Conservation (phyloP, 2,329 filamentous ascomycete species). For the Verticillium tricorpus region DNA sequence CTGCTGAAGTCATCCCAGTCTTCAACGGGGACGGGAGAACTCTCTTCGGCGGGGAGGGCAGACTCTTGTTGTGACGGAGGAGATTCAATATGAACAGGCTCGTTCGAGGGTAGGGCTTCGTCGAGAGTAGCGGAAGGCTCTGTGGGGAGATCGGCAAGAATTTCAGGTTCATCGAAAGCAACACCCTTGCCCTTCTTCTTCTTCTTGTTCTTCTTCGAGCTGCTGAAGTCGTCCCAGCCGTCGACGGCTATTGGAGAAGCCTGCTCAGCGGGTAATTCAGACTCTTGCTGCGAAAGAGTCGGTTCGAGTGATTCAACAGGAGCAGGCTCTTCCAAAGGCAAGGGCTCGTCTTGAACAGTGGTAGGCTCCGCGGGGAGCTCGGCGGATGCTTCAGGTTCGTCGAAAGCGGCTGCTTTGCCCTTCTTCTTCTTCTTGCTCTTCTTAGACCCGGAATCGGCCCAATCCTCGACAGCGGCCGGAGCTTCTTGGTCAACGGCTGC, state of each 20-base stretch:
- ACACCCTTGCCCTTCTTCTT: conserved; percentile 17
- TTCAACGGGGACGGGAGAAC: background rate
- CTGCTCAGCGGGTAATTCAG: background rate
- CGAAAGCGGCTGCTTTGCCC: background rate
- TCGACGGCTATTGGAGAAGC: background rate
- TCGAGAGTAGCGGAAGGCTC: background rate
- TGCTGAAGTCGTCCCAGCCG: conserved; percentile 1
- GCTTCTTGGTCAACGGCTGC: background rate
- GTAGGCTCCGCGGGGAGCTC: background rate
- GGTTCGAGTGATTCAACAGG: background rate
- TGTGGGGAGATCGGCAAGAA: too few species aligned
- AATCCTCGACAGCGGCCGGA: background rate
- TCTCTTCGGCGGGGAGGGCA: background rate
- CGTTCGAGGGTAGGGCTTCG: background rate
- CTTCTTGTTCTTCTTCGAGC: conserved; percentile 21
- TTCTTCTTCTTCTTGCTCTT: conserved; percentile 2
- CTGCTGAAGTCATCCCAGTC: conserved; percentile 1
- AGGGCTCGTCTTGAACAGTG: background rate
- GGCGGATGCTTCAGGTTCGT: background rate
- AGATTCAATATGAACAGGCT: background rate
- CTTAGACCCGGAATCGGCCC: background rate
- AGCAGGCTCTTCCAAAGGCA: background rate
- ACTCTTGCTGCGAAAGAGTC: background rate
- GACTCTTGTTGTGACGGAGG: background rate
- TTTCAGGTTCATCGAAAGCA: background rate